Percentiles rank a stretch among this genome's conserved stretches.
phyloP scores from a whole-genome alignment of 2,329 filamentous ascomycete species.

The Ustilaginoidea virens region DNA sequence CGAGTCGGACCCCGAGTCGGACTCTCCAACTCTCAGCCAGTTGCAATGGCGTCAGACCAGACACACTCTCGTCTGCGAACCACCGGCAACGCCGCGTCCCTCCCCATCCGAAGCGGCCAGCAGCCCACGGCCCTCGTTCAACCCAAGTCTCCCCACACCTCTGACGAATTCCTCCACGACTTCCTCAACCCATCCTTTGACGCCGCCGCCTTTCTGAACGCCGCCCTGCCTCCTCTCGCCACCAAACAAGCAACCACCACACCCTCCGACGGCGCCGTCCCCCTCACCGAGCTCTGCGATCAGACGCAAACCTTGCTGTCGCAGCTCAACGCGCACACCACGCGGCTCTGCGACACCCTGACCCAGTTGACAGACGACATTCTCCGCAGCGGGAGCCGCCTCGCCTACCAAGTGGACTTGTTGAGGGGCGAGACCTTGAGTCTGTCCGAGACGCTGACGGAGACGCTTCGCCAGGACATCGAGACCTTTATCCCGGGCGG shows the following conservation, averaged over 20 bases:
- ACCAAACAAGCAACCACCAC: conserved; percentile 17
- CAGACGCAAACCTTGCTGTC: conserved; percentile 76
- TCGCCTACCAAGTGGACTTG: conserved; percentile 91
- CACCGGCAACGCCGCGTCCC: conserved; percentile 23
- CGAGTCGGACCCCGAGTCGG: too few species aligned
- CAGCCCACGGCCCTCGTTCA: conserved; percentile 21
- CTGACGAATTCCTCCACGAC: conserved; percentile 56
- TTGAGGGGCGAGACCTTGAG: conserved; percentile 74
- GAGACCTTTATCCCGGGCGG: conserved; percentile 50
- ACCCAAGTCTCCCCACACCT: conserved; percentile 44
- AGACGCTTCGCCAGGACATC: conserved; percentile 57
- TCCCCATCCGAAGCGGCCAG: conserved; percentile 20
- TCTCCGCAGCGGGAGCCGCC: conserved; percentile 66
- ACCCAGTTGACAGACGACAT: conserved; percentile 93
- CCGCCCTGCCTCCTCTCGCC: conserved; percentile 54
- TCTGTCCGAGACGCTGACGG: conserved; percentile 63
- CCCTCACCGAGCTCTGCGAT: conserved; percentile 61
- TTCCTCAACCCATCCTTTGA: conserved; percentile 71
- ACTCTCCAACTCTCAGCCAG: too few species aligned
- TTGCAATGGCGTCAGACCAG: conserved; percentile 18
- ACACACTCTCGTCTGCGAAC: conserved; percentile 26
- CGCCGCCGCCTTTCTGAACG: conserved; percentile 72
- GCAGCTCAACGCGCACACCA: conserved; percentile 77
- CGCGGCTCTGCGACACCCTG: conserved; percentile 63
- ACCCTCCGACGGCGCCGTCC: conserved; percentile 23